Evolutionary conservation across 805 yeast genomes (phyloP).

Genomic region (Lipomyces lipofer): DNA sequence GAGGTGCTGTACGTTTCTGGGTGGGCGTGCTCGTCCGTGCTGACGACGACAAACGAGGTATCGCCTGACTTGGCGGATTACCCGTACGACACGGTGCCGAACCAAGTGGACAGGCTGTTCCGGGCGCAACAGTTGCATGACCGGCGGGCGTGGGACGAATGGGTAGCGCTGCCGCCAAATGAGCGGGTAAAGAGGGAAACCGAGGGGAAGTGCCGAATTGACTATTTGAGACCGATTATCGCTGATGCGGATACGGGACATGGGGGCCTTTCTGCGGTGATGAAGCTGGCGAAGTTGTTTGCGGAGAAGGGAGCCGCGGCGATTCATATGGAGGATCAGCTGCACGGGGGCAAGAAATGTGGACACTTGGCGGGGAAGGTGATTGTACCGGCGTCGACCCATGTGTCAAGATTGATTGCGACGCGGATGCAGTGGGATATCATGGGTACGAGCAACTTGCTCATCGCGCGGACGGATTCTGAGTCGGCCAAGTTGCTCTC

Average conservation of each 20-base stretch:
- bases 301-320: constrained; percentile 70
- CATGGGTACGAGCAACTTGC: constrained; percentile 57
- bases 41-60: constrained; percentile 63
- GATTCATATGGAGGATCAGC: constrained; percentile 64
- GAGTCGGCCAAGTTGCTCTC: constrained; percentile 55
- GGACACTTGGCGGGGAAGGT: constrained; percentile 66
- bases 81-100: constrained; percentile 70
- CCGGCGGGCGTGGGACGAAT: constrained; percentile 48
- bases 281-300: constrained; percentile 64
- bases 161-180: constrained; percentile 37
- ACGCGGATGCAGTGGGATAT: constrained; percentile 65
- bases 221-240: constrained; percentile 60
- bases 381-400: constrained; percentile 59
- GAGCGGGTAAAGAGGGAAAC: constrained; percentile 34
- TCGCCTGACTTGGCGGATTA: constrained; percentile 70
- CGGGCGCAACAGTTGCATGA: constrained; percentile 62
- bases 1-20: constrained; percentile 59
- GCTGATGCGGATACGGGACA: constrained; percentile 72
- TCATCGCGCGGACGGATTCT: constrained; percentile 64
- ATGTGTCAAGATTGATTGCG: constrained; percentile 54
- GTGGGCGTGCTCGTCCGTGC: constrained; percentile 59
- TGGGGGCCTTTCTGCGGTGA: constrained; percentile 61
- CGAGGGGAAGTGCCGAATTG: constrained; percentile 40
- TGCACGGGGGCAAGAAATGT: constrained; percentile 66
- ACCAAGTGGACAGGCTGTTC: constrained; percentile 60